Conservation (phyloP, 495 filamentous ascomycete species). For the Xylaria sp. region DNA sequence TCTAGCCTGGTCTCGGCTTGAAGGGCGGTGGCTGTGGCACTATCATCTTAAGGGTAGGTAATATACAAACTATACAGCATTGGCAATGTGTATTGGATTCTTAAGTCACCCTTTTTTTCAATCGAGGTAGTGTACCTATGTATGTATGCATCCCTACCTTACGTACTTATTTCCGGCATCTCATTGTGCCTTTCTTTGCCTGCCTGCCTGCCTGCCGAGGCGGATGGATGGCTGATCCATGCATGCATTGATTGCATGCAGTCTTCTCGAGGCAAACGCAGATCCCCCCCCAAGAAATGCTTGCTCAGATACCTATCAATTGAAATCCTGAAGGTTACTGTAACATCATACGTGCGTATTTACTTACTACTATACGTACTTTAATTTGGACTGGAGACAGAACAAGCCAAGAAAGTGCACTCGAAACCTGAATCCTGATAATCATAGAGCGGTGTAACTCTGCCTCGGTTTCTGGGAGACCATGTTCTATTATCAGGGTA, state of each 20-base stretch:
- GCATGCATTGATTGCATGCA: conserved; percentile 11
- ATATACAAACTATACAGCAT: not conserved
- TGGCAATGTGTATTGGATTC: not conserved
- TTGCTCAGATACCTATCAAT: not conserved
- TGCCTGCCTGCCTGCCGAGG: conserved; percentile 8
- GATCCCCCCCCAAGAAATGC: conserved; percentile 2
- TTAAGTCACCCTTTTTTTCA: too few species aligned
- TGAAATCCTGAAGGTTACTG: not conserved
- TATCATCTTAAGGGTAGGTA: not conserved
- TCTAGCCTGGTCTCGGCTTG: not conserved
- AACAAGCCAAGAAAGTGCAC: not conserved
- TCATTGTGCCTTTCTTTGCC: too few species aligned
- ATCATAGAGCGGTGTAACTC: conserved; percentile 14
- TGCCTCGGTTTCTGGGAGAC: not conserved
- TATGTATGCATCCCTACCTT: not conserved
- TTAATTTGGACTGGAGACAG: not conserved
- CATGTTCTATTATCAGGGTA: conserved; percentile 2
- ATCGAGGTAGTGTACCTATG: too few species aligned
- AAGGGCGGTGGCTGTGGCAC: not conserved
- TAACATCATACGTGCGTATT: not conserved
- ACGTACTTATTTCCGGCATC: not conserved
- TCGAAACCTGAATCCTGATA: conserved; percentile 9
- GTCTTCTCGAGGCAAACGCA: conserved; percentile 13
- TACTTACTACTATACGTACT: not conserved
- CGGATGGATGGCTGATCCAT: not conserved